phyloP scores from a whole-genome alignment of 1,284 basidiomycete species.

The Polyporus tsugae region DNA sequence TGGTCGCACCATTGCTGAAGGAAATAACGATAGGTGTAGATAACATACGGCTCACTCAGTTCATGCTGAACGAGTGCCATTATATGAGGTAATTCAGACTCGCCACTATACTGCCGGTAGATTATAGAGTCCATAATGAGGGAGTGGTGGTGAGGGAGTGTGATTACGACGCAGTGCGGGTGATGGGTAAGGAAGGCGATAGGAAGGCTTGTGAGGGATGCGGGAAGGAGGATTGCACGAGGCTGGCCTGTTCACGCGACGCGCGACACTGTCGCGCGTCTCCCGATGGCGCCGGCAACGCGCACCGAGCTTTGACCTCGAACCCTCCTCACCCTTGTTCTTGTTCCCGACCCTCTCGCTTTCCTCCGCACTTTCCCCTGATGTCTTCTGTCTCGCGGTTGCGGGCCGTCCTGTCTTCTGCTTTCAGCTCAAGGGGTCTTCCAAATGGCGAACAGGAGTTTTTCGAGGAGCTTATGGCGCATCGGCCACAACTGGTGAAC shows the following conservation, averaged over 20 bases:
- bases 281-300: conserved; percentile 18
- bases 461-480: conserved; percentile 75
- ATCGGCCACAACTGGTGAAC: conserved; percentile 66
- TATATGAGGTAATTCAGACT: conserved; percentile 81
- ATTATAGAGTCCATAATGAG: conserved; percentile 59
- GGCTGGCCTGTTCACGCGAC: conserved; percentile 17
- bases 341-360: conserved; percentile 10
- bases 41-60: conserved; percentile 95
- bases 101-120: conserved; percentile 79
- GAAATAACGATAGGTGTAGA: conserved; percentile 95
- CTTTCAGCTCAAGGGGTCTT: conserved; percentile 48
- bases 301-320: conserved; percentile 17
- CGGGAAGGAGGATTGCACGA: conserved; percentile 15
- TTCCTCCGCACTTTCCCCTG: not conserved
- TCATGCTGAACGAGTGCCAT: conserved; percentile 91
- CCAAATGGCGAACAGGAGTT: conserved; percentile 73
- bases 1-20: conserved; percentile 86
- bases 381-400: conserved; percentile 57
- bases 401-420: conserved; percentile 50
- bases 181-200: conserved; percentile 19
- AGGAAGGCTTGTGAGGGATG: conserved; percentile 10
- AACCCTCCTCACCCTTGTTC: conserved; percentile 15
- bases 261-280: conserved; percentile 28
- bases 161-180: conserved; percentile 10
- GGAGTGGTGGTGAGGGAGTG: conserved; percentile 1